These are phyloP conservation scores for Fusarium caatingaense DNA, from an alignment of 2,329 filamentous ascomycete species.

Conservation along the genomic window DNA sequence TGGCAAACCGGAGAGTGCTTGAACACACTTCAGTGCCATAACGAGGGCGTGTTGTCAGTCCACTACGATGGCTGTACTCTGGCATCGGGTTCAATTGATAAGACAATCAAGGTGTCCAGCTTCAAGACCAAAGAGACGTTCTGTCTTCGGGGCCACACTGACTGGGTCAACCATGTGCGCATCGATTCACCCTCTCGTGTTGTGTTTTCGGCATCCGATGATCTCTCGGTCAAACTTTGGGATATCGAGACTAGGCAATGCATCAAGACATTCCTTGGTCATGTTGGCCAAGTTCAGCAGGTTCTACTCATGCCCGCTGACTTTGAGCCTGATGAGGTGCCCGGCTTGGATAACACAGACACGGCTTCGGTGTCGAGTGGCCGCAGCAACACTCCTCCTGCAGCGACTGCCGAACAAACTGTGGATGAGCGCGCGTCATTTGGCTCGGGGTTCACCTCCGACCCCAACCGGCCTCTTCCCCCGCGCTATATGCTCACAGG, in stretches of 20 bases:
- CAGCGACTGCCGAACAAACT: conserved; percentile 47
- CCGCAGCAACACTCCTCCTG: conserved; percentile 56
- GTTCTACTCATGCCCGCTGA: conserved; percentile 85
- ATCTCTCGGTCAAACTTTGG: conserved; percentile 92
- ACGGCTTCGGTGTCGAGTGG: conserved; percentile 61
- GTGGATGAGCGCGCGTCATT: conserved; percentile 66
- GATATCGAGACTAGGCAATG: conserved; percentile 86
- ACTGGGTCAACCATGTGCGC: conserved; percentile 97
- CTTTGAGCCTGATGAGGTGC: conserved; percentile 84
- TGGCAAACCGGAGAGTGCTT: conserved; percentile 92
- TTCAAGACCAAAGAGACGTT: conserved; percentile 86
- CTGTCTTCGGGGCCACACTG: conserved; percentile 82
- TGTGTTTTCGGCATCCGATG: conserved; percentile 92
- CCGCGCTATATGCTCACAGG: conserved; percentile 94
- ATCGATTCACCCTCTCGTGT: conserved; percentile 86
- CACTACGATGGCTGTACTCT: conserved; percentile 88
- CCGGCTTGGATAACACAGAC: conserved; percentile 64
- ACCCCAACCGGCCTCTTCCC: conserved; percentile 74
- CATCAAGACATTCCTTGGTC: conserved; percentile 83
- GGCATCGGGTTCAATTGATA: conserved; percentile 90
- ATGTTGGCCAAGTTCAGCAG: conserved; percentile 96
- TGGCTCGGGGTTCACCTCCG: conserved; percentile 70
- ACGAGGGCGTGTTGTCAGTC: conserved; percentile 84
- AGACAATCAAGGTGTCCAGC: conserved; percentile 92
- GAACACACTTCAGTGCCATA: conserved; percentile 82